A percentile compares a stretch with the other conserved stretches of the same genome.
Evolutionary conservation across 345 rosid species (phyloP).

Genomic region (Lumnitzera racemosa): DNA sequence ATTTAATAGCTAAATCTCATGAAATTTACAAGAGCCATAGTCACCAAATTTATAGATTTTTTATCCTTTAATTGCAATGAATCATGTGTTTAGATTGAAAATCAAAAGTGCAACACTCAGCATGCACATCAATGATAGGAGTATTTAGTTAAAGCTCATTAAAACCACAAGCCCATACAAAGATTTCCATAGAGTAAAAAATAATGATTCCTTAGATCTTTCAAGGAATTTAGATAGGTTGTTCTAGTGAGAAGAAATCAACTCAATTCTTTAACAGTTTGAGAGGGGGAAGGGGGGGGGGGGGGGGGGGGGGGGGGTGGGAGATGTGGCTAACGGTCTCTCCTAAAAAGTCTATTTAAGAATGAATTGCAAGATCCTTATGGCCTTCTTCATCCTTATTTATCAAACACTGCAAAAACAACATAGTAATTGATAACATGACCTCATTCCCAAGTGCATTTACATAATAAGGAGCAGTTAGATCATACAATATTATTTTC

Average conservation of each 20-base stretch:
- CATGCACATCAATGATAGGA: neutral
- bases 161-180: neutral
- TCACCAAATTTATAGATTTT: too few relatives aligned
- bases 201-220: neutral
- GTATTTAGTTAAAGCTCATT: neutral
- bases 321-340: constrained; percentile 69
- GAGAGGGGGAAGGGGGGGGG: constrained; percentile 40
- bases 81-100: too few relatives aligned
- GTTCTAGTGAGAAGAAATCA: too few relatives aligned
- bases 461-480: too few relatives aligned
- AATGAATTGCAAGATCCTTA: constrained; percentile 45
- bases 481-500: too few relatives aligned
- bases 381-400: constrained; percentile 64
- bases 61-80: too few relatives aligned
- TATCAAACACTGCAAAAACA: constrained; percentile 53
- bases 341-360: constrained; percentile 44
- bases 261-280: constrained; percentile 17
- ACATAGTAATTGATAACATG: too few relatives aligned
- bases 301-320: constrained; percentile 31
- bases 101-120: too few relatives aligned
- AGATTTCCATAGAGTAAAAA: neutral
- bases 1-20: too few relatives aligned
- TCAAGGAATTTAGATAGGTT: neutral
- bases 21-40: too few relatives aligned
- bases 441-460: too few relatives aligned